Conservation (phyloP, 2,329 filamentous ascomycete genomes). For the Penicillium rolfsii region DNA sequence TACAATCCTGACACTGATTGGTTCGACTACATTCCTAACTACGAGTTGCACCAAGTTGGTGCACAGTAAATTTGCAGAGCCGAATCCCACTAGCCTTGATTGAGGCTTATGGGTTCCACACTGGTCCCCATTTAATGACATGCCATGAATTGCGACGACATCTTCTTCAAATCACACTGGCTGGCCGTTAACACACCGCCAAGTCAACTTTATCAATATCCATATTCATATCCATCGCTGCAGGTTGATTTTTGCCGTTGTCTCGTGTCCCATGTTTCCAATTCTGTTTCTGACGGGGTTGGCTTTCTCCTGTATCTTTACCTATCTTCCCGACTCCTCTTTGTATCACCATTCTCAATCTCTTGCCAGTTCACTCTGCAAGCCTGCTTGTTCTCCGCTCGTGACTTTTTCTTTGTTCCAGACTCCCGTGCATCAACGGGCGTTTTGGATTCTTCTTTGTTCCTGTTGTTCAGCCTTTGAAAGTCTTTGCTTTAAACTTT, state of each 20-base stretch:
- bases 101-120: background rate
- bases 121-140: conserved; percentile 11
- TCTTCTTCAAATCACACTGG: conserved; percentile 5
- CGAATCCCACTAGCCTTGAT: background rate
- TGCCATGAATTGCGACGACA: conserved; percentile 25
- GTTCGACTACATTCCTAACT: conserved; percentile 86
- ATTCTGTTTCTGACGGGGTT: background rate
- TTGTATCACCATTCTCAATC: conserved; percentile 6
- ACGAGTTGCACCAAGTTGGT: conserved; percentile 64
- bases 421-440: conserved; percentile 12
- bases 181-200: background rate
- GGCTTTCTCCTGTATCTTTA: background rate
- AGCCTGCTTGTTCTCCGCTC: background rate
- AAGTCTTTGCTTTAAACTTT: conserved; percentile 8
- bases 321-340: background rate
- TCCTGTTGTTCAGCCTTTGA: conserved; percentile 6
- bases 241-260: background rate
- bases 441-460: background rate
- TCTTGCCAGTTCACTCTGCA: background rate
- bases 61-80: conserved; percentile 5
- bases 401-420: background rate
- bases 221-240: conserved; percentile 9
- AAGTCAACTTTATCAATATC: background rate
- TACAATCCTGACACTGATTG: conserved; percentile 78
- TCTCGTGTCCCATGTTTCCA: background rate